These are phyloP conservation scores for Yamadazyma sp. DNA, from an alignment of 805 yeast species.

Conservation along the genomic window DNA sequence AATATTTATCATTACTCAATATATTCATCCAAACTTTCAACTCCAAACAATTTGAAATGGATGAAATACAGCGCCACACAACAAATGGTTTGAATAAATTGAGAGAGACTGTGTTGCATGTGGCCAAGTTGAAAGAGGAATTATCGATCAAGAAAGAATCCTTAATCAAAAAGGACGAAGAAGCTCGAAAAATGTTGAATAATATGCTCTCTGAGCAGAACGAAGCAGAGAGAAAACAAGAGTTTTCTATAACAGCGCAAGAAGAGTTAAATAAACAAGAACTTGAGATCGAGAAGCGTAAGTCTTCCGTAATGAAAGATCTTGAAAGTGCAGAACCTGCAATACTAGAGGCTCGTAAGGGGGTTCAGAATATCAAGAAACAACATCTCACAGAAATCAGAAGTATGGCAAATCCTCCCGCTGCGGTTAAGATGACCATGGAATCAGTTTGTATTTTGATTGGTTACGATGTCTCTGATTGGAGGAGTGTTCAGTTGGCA, in stretches of 20 bases:
- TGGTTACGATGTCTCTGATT: slow-evolving; percentile 61
- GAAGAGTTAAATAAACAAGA: slow-evolving; percentile 69
- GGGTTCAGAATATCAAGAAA: slow-evolving; percentile 90
- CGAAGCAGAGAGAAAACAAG: slow-evolving; percentile 88
- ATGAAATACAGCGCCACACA: slow-evolving; percentile 67
- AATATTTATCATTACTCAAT: slow-evolving; percentile 7
- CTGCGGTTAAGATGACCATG: slow-evolving; percentile 75
- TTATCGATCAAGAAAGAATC: slow-evolving; percentile 51
- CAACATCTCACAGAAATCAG: slow-evolving; percentile 87
- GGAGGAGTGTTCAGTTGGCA: slow-evolving; percentile 84
- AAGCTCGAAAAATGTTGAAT: slow-evolving; percentile 69
- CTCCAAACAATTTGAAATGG: slow-evolving; percentile 46
- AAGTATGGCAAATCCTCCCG: slow-evolving; percentile 89
- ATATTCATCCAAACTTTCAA: slow-evolving; percentile 41
- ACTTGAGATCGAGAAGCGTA: slow-evolving; percentile 51
- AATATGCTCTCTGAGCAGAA: slow-evolving; percentile 81
- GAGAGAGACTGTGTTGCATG: slow-evolving; percentile 72
- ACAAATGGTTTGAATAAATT: slow-evolving; percentile 71
- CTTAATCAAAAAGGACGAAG: slow-evolving; percentile 55
- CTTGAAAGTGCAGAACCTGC: slow-evolving; percentile 82
- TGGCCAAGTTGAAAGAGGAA: slow-evolving; percentile 52
- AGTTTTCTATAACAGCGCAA: slow-evolving; percentile 76
- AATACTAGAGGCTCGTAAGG: slow-evolving; percentile 75
- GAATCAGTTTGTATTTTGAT: slow-evolving; percentile 85
- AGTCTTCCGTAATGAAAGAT: slow-evolving; percentile 54